phyloP scores from a whole-genome alignment of 2,329 filamentous ascomycete genomes.

The Monilinia fructigena region DNA sequence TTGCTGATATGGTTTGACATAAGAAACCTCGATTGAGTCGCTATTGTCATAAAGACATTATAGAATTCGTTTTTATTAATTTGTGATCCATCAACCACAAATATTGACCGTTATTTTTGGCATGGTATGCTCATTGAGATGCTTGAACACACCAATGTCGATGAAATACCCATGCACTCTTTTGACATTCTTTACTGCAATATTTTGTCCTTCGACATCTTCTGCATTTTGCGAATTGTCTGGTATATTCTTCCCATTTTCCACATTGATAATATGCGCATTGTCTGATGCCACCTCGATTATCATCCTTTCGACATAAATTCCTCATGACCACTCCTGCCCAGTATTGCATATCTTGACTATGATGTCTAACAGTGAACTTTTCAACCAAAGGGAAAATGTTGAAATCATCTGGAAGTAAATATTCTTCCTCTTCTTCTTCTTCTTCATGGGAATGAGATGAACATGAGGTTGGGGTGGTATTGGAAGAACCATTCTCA shows the following conservation, averaged over 20 bases:
- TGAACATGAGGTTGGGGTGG: slow-evolving; percentile 41
- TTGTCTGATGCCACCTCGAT: slow-evolving; percentile 87
- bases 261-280: slow-evolving; percentile 98
- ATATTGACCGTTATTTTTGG: neutral
- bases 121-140: slow-evolving; percentile 31
- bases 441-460: slow-evolving; percentile 62
- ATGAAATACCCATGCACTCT: slow-evolving; percentile 97
- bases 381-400: slow-evolving; percentile 98
- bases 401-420: slow-evolving; percentile 92
- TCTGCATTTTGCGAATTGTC: slow-evolving; percentile 97
- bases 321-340: slow-evolving; percentile 99
- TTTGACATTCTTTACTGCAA: slow-evolving; percentile 99
- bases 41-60: slow-evolving; percentile 23
- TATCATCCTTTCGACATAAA: slow-evolving; percentile 95
- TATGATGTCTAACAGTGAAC: slow-evolving; percentile 93
- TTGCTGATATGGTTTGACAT: slow-evolving; percentile 19
- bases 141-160: slow-evolving; percentile 94
- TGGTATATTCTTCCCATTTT: slow-evolving; percentile 95
- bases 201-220: slow-evolving; percentile 96
- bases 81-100: slow-evolving; percentile 2
- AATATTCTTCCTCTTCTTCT: slow-evolving; percentile 79
- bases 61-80: slow-evolving; percentile 1
- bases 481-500: slow-evolving; percentile 44
- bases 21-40: slow-evolving; percentile 20
- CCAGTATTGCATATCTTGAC: slow-evolving; percentile 99